Evolutionary conservation across 495 filamentous ascomycete species (phyloP), one percentile per base, ranked within the genome.

Genomic region (Hyaloscypha hepaticicola): DNA sequence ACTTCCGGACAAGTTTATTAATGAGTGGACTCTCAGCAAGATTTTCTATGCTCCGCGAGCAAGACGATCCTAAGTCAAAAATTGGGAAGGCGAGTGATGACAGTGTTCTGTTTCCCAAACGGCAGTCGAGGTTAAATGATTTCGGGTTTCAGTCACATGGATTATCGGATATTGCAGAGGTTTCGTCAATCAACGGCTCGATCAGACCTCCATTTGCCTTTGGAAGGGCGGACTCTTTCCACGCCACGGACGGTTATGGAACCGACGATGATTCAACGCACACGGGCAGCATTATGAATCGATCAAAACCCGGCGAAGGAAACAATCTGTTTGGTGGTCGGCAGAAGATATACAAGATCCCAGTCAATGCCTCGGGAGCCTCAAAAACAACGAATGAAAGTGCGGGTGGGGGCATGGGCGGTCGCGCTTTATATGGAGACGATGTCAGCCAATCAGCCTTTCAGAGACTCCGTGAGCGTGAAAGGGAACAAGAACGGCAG

Each of bases 251-350:
- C 28, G 61, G 31, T 70, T 87, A 88, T 65, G 82, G 78, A 25
- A 90, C 88, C 5, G 92, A 96, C 67, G 92, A 95, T 65, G 79
- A 83, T 51, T 77, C 75, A 5, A 64, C 65, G 16, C 71, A 71
- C 22, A 69, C 66, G 50, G 88, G 83, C 0, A 91, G 91, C 71
- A 83, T 97, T 16, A 93, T 98, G 88, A 89, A 81, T 72, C 83
- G 95, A 45, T 78, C 85, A n/a, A 88, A 93, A 69, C 91, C 91
- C 11, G 87, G 84, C 1, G 95, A 98, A 76, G 92, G 93, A 22
- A 99, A 98, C 76, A 90, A 91, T 69, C 73, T 99, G 65, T 99
- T 99, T 78, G 95, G 95, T 59, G 95, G 96, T 11, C 86, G 95
- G 29, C 95, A 99, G 72, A 99, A 98, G 76, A 86, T 98, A 25